Evolutionary conservation across 1,284 basidiomycete genomes (phyloP), one percentile per base, ranked within the genome.

Genomic region (Dichomitus squalens): DNA sequence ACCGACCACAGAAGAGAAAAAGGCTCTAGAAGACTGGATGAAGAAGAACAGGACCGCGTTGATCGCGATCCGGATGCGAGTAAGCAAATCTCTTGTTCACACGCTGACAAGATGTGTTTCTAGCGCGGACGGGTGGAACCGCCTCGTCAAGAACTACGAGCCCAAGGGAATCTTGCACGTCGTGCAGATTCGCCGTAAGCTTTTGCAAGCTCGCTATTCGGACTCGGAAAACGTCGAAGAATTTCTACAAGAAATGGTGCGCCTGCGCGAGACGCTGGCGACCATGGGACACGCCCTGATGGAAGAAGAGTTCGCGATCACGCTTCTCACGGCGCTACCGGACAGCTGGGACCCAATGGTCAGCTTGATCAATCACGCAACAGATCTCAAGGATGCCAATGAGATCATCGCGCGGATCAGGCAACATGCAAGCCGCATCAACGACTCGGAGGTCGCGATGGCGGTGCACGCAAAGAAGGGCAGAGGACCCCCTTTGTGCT

Each of bases 271-370:
- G 29, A 63, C 71, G 46, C 50, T 72, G 8, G 46, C 44, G 6
- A 49, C 38, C 1, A 59, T 70, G 39, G 33, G 25, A 4, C 29
- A n/a, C 6, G 27, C 14, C 14, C 53, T 73, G 4, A 44, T 20
- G 0, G 72, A 76, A 29, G 56, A 67, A n/a, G 74, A 77, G 14
- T 77, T 77, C 47, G 54, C 64, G 3, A 71, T 71, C 53, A 72
- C 68, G 16, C 52, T 77, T 0, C 61, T 77, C 4, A 72, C 70
- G 0, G 75, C 71, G 7, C 63, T 77, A 6, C 75, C 73, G 20
- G 69, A 73, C 18, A 65, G 65, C 6, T 77, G 75, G 75, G 67
- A 77, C 39, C 55, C 57, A 7, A 76, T 74, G 49, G 72, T 71
- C 2, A 59, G 60, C 2, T 55, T 65, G 4, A 41, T 70, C 40